These are phyloP conservation scores for Ophiostoma sp. DNA, from an alignment of 2,329 filamentous ascomycete genomes.

Conservation along the genomic window DNA sequence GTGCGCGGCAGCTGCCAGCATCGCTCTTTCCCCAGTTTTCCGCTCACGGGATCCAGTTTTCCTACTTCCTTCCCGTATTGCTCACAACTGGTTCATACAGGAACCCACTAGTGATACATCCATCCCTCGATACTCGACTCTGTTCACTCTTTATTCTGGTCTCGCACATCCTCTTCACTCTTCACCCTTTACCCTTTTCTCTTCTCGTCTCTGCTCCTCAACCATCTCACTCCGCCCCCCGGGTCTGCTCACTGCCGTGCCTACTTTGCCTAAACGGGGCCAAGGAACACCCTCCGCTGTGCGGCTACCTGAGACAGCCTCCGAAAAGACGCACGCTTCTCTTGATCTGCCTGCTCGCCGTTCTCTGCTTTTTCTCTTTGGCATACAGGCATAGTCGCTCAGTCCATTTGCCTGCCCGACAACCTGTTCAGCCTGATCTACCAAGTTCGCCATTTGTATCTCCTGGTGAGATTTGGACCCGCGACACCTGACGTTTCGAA, in stretches of 20 bases:
- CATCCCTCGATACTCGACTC: background rate
- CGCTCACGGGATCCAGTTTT: constrained; percentile 11
- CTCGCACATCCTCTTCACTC: background rate
- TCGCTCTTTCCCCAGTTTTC: constrained; percentile 19
- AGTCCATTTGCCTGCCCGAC: background rate
- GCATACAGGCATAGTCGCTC: background rate
- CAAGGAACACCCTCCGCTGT: background rate
- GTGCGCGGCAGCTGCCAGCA: constrained; percentile 1
- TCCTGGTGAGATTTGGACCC: background rate
- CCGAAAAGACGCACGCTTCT: background rate
- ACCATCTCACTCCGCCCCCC: background rate
- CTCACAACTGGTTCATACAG: background rate
- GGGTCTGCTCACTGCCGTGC: background rate
- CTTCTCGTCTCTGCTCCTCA: background rate
- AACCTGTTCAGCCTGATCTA: background rate
- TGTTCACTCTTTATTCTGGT: background rate
- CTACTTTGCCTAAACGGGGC: constrained; percentile 14
- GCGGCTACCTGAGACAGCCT: background rate
- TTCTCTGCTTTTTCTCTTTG: background rate
- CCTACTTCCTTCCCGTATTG: constrained; percentile 14
- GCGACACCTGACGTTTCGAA: constrained; percentile 5
- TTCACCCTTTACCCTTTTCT: background rate
- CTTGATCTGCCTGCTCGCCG: background rate
- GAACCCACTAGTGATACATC: background rate
- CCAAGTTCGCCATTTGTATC: background rate